Percentiles rank a stretch among this genome's conserved stretches.
phyloP scores from a whole-genome alignment of 2,329 filamentous ascomycete genomes.

The Fusarium pseudonygamai region DNA sequence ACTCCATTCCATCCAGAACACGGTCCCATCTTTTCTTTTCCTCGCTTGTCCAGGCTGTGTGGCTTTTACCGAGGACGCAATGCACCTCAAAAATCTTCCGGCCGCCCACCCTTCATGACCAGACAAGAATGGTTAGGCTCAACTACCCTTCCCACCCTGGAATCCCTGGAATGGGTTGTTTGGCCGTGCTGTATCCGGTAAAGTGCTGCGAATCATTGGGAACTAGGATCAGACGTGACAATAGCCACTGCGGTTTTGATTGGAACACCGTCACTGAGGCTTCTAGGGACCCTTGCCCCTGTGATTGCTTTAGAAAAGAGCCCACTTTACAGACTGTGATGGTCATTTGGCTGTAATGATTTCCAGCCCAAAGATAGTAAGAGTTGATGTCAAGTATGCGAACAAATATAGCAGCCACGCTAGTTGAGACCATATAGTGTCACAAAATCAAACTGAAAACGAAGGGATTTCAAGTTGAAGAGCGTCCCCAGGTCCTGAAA shows the following conservation, averaged over 20 bases:
- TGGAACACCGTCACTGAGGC: constrained; percentile 23
- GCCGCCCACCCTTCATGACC: constrained; percentile 12
- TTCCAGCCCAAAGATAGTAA: background rate
- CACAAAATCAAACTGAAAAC: background rate
- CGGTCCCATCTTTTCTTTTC: constrained; percentile 20
- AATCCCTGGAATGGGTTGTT: constrained; percentile 23
- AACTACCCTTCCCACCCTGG: background rate
- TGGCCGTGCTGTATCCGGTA: constrained; percentile 33
- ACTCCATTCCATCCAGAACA: constrained; percentile 1
- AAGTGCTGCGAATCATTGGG: constrained; percentile 27
- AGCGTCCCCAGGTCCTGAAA: background rate
- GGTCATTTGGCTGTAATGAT: background rate
- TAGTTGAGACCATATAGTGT: constrained; percentile 22
- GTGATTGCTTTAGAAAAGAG: constrained; percentile 3
- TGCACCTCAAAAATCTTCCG: constrained; percentile 27
- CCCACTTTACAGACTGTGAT: constrained; percentile 29
- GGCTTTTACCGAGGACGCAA: constrained; percentile 15
- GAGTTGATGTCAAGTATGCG: background rate
- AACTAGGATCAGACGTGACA: constrained; percentile 15
- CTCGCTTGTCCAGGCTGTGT: background rate
- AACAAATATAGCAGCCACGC: constrained; percentile 4
- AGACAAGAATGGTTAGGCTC: constrained; percentile 16
- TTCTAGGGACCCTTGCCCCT: constrained; percentile 30
- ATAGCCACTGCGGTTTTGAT: constrained; percentile 27
- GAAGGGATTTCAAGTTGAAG: background rate